A percentile compares a stretch with the other conserved stretches of the same genome.
phyloP scores from a whole-genome alignment of 2,329 filamentous ascomycete genomes.

The Aquanectria penicillioides region DNA sequence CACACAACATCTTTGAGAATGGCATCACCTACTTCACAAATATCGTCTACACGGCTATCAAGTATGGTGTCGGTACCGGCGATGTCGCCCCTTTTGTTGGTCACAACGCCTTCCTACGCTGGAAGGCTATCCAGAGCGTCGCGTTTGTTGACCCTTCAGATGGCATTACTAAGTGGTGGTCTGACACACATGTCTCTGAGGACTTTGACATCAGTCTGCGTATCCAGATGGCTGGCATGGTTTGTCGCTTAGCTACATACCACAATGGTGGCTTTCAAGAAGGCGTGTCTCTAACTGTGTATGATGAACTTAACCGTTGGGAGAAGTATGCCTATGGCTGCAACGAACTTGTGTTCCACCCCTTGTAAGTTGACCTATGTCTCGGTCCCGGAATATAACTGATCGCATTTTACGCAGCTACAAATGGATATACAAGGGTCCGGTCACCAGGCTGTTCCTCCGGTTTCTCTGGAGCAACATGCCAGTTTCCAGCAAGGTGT shows the following conservation, averaged over 20 bases:
- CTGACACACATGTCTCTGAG: constrained; percentile 79
- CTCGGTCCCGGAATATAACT: neutral
- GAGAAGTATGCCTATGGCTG: constrained; percentile 79
- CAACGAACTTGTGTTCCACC: constrained; percentile 77
- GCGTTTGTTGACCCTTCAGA: constrained; percentile 43
- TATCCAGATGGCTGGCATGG: constrained; percentile 74
- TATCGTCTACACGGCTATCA: constrained; percentile 78
- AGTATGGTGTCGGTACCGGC: constrained; percentile 75
- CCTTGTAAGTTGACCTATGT: constrained; percentile 53
- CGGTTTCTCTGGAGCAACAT: constrained; percentile 52
- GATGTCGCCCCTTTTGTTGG: constrained; percentile 81
- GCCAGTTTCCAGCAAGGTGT: constrained; percentile 72
- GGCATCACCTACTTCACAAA: constrained; percentile 82
- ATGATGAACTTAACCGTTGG: constrained; percentile 77
- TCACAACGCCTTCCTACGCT: constrained; percentile 80
- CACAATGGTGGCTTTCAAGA: constrained; percentile 77
- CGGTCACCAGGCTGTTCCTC: constrained; percentile 67
- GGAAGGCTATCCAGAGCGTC: constrained; percentile 54
- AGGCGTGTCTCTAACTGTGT: constrained; percentile 77
- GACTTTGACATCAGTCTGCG: constrained; percentile 82
- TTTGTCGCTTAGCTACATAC: constrained; percentile 75
- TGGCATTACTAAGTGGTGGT: constrained; percentile 76
- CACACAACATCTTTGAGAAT: constrained; percentile 77
- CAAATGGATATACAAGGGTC: constrained; percentile 69
- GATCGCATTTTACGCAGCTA: constrained; percentile 16